Conservation (phyloP, 176 grass and related monocot genomes). For the Phragmites australis region DNA sequence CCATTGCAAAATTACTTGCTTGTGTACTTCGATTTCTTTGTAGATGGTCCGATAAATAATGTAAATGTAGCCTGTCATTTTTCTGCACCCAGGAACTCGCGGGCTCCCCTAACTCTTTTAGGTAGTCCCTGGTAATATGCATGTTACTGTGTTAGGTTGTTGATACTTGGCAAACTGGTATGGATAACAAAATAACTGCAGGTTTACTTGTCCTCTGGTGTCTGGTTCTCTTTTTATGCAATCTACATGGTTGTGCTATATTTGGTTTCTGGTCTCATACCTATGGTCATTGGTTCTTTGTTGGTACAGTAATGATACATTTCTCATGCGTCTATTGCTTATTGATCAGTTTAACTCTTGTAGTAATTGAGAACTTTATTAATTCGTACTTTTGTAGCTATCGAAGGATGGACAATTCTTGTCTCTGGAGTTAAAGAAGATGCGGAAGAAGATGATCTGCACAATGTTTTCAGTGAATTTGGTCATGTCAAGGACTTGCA, state of each 20-base stretch:
- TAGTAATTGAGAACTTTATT: conserved; percentile 21
- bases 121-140: conserved; percentile 12
- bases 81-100: background rate
- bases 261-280: background rate
- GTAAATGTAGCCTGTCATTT: background rate
- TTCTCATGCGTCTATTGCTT: background rate
- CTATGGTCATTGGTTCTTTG: background rate
- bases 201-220: background rate
- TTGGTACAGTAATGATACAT: background rate
- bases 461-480: conserved; percentile 58
- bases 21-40: background rate
- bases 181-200: background rate
- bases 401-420: conserved; percentile 64
- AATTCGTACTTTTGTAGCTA: conserved; percentile 41
- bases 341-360: background rate
- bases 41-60: background rate
- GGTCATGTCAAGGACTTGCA: conserved; percentile 58
- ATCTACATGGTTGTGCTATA: conserved; percentile 21
- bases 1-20: conserved; percentile 11
- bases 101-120: background rate
- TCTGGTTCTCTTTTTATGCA: conserved; percentile 18
- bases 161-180: conserved; percentile 4
- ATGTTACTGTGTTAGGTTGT: conserved; percentile 2
- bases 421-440: conserved; percentile 61
- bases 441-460: conserved; percentile 49